These are phyloP conservation scores for Paraurostyla sp. DNA, from an alignment of 73 alveolate genomes.

Conservation along the genomic window DNA sequence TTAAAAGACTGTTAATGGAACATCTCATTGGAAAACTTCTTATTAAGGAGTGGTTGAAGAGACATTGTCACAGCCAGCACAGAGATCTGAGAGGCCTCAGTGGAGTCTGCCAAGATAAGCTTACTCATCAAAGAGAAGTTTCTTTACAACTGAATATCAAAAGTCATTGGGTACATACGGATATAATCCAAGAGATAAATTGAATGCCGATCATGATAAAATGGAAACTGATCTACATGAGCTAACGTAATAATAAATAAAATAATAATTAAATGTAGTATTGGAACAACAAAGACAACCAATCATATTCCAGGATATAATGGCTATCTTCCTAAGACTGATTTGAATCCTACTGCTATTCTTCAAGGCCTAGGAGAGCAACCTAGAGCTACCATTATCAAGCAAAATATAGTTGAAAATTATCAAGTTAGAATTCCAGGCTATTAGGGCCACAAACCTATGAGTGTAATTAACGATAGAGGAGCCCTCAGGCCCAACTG, in stretches of 20 bases:
- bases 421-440: slow-evolving; percentile 75
- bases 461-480: slow-evolving; percentile 76
- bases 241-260: slow-evolving; percentile 15
- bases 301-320: slow-evolving; percentile 77
- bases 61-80: slow-evolving; percentile 22
- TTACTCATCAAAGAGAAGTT: slow-evolving; percentile 65
- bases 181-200: slow-evolving; percentile 67
- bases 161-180: slow-evolving; percentile 74
- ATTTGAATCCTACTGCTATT: slow-evolving; percentile 58
- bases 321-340: slow-evolving; percentile 73
- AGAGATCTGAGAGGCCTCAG: slow-evolving; percentile 63
- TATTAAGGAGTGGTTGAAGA: slow-evolving; percentile 49
- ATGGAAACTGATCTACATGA: slow-evolving; percentile 55
- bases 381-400: slow-evolving; percentile 66
- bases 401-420: slow-evolving; percentile 73
- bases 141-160: slow-evolving; percentile 63
- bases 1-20: slow-evolving; percentile 7
- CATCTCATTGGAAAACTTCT: slow-evolving; percentile 72
- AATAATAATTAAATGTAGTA: background rate
- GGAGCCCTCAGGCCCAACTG: slow-evolving; percentile 70
- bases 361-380: slow-evolving; percentile 47
- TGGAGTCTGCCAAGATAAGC: slow-evolving; percentile 77
- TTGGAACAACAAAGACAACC: slow-evolving; percentile 77
- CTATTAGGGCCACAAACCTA: slow-evolving; percentile 78
- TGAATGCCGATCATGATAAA: slow-evolving; percentile 53